Evolutionary conservation across 345 rosid species (phyloP), one percentile per base, ranked within the genome.

Genomic region (Dipteronia dyeriana): DNA sequence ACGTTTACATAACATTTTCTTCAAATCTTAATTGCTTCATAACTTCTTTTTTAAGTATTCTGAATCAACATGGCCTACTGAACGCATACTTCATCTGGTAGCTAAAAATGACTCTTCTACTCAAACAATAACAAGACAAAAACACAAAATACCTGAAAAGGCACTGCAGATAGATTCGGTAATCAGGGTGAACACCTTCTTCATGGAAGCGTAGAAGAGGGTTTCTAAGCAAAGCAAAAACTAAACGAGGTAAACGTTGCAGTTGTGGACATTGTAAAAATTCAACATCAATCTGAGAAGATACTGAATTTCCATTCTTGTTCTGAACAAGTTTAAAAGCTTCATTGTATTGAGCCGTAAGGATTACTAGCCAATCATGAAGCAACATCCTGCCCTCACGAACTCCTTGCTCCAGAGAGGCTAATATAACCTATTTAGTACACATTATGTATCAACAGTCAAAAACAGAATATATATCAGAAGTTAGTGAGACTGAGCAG

Each of bases 151-250:
- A 96, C 98, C 98, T 94, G 91, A 94, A 96, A 83, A 96, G 99
- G 85, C 98, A 96, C 75, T 94, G 99, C 76, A 96, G 79, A 83
- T 91, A 94, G 82, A 96, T 94, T 81, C 95, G 86, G 79, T 90
- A 92, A 81, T 96, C 97, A 61, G 97, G 99, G 83, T 96, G 99
- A 77, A 94, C 98, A 66, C 97, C 99, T 90, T 96, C 98, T 88
- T 96, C 98, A 77, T 96, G 97, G 82, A 92, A 89, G 76, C 91
- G 95, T 69, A 92, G 91, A 82, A 96, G 94, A 71, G 97, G 98
- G 71, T 94, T 94, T 68, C 98, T 91, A 57, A 96, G 98, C 78
- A 96, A 80, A 72, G 98, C 99, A 81, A 96, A 96, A 80, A 92
- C 89, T 82, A 96, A 86, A 22, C 92, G 94, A 77, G 99, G 94